A percentile compares a stretch with the other conserved stretches of the same genome.
These are phyloP conservation scores for Collybia sp. DNA, from an alignment of 768 basidiomycete species.

Conservation along the genomic window DNA sequence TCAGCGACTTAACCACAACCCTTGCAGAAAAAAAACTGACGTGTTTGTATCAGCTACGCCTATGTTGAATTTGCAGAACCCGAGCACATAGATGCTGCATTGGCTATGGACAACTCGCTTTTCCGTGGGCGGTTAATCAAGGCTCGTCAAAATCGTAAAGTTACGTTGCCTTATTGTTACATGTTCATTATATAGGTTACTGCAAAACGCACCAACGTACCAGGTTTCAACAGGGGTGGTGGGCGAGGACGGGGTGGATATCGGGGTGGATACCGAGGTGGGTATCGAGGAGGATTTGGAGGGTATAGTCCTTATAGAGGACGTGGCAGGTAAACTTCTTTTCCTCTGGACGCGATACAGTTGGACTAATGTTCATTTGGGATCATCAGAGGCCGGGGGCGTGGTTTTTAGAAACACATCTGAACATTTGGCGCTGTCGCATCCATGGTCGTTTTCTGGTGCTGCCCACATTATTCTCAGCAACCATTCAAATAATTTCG, in stretches of 20 bases:
- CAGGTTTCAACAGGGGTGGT: conserved; percentile 83
- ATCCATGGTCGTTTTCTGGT: too few relatives aligned
- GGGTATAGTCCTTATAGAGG: conserved; percentile 63
- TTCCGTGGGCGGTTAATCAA: conserved; percentile 93
- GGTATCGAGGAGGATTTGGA: conserved; percentile 39
- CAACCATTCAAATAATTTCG: conserved; percentile 1
- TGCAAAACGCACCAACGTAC: conserved; percentile 92
- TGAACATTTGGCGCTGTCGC: conserved; percentile 1
- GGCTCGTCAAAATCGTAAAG: conserved; percentile 30
- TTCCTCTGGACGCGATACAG: background rate
- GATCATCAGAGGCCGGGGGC: conserved; percentile 43
- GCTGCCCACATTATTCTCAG: background rate
- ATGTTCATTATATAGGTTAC: conserved; percentile 59
- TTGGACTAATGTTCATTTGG: background rate
- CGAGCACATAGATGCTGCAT: conserved; percentile 83
- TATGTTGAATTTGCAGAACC: conserved; percentile 98
- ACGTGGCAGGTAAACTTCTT: conserved; percentile 66
- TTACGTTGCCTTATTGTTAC: background rate
- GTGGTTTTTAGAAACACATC: conserved; percentile 42
- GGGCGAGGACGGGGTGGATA: conserved; percentile 73
- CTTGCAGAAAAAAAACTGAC: conserved; percentile 1
- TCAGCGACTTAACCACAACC: conserved; percentile 23
- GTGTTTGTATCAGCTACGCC: conserved; percentile 62
- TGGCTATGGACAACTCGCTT: conserved; percentile 93
- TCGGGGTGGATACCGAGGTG: conserved; percentile 46